phyloP scores from a whole-genome alignment of 345 rosid species.

The Citropsis articulata region DNA sequence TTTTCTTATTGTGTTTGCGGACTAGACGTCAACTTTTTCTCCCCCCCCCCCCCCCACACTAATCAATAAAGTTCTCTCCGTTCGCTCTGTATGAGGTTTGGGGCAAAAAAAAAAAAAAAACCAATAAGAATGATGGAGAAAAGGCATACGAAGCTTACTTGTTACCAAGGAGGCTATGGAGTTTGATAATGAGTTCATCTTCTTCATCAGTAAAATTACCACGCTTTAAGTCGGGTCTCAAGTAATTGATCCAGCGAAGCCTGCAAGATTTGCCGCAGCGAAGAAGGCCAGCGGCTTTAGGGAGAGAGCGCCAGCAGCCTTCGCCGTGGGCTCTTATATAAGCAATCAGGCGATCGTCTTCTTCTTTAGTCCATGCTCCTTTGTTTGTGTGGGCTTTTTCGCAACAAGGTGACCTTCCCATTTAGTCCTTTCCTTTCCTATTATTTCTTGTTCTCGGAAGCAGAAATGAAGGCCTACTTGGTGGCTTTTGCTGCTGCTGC shows the following conservation, averaged over 20 bases:
- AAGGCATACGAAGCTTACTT: slow-evolving; percentile 36
- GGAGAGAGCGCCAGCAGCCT: slow-evolving; percentile 87
- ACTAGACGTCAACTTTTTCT: too few relatives aligned
- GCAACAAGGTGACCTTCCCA: slow-evolving; percentile 89
- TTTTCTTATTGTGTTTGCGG: too few relatives aligned
- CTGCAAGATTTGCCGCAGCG: slow-evolving; percentile 79
- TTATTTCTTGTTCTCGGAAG: slow-evolving; percentile 9
- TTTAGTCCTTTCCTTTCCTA: slow-evolving; percentile 2
- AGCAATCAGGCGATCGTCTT: slow-evolving; percentile 67
- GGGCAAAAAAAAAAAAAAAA: too few relatives aligned
- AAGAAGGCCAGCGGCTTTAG: slow-evolving; percentile 80
- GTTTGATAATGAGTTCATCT: slow-evolving; percentile 78
- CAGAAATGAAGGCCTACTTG: neutral
- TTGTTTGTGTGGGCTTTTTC: slow-evolving; percentile 85
- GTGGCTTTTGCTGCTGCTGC: neutral
- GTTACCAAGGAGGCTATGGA: slow-evolving; percentile 77
- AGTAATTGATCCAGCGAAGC: slow-evolving; percentile 81
- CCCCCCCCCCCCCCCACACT: accelerated
- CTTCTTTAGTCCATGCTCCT: slow-evolving; percentile 89
- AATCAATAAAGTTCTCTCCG: too few relatives aligned
- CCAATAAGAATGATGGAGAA: neutral
- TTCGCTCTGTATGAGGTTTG: neutral
- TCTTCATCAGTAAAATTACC: slow-evolving; percentile 78
- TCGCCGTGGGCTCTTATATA: slow-evolving; percentile 76
- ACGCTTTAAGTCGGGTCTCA: slow-evolving; percentile 77